Conservation (phyloP, 805 yeast species). For the Candida jianshihensis region DNA sequence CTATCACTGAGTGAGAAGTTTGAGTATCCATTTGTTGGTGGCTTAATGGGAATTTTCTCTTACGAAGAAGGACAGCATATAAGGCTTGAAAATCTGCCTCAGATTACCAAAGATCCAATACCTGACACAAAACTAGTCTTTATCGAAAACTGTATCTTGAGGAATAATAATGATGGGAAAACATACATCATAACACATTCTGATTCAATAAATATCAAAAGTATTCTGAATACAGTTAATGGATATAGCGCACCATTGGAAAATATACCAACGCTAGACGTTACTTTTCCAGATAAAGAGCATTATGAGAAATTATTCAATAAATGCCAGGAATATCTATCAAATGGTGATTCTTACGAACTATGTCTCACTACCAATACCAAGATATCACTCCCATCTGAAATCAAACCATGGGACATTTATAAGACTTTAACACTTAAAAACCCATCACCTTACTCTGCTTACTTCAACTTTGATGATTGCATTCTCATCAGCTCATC, state of each 20-base stretch:
- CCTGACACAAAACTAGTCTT: slow-evolving; percentile 76
- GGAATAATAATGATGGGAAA: slow-evolving; percentile 38
- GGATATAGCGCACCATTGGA: background rate
- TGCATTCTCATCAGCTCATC: slow-evolving; percentile 69
- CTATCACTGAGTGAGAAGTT: background rate
- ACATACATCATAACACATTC: slow-evolving; percentile 42
- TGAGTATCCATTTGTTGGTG: slow-evolving; percentile 82
- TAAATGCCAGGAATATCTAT: slow-evolving; percentile 59
- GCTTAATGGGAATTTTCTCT: slow-evolving; percentile 76
- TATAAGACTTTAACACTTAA: slow-evolving; percentile 62
- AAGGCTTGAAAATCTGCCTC: slow-evolving; percentile 22
- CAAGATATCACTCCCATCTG: slow-evolving; percentile 42
- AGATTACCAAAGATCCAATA: slow-evolving; percentile 32
- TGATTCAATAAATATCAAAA: slow-evolving; percentile 18
- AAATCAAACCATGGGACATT: slow-evolving; percentile 64
- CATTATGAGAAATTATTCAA: slow-evolving; percentile 50
- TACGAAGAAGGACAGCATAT: slow-evolving; percentile 77
- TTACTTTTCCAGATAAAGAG: slow-evolving; percentile 43
- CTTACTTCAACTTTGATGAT: slow-evolving; percentile 66
- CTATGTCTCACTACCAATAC: slow-evolving; percentile 82
- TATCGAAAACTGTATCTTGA: slow-evolving; percentile 55
- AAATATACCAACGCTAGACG: slow-evolving; percentile 19
- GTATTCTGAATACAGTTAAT: slow-evolving; percentile 1
- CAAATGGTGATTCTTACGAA: slow-evolving; percentile 88
- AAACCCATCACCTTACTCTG: slow-evolving; percentile 92